Evolutionary conservation across 148 eudicot species (phyloP).

Genomic region (Euryodendron excelsum): DNA sequence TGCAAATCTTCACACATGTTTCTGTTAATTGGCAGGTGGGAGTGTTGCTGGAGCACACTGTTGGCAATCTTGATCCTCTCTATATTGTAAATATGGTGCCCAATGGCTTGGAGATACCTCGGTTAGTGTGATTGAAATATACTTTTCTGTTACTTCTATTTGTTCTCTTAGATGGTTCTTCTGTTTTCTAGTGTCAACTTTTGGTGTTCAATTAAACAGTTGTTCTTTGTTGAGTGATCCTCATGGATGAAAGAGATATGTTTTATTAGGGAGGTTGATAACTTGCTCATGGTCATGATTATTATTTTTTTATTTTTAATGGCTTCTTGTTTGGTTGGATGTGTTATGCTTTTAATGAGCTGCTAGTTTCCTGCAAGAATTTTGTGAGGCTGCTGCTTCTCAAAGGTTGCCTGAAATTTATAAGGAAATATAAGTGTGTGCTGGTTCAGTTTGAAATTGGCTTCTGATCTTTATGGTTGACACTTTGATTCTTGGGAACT

Average conservation of each 20-base stretch:
- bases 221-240: neutral
- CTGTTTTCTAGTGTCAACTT: neutral
- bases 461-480: neutral
- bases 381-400: no score
- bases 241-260: neutral
- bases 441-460: neutral
- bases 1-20: neutral
- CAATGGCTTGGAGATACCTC: slow-evolving; percentile 89
- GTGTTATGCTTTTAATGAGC: no score
- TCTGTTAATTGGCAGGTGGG: slow-evolving; percentile 62
- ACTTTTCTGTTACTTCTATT: neutral
- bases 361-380: no score
- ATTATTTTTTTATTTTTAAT: no score
- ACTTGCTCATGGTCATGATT: neutral
- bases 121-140: slow-evolving; percentile 46
- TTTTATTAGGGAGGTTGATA: neutral
- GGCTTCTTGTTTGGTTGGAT: neutral
- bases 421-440: neutral
- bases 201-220: neutral
- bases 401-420: neutral
- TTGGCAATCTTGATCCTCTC: slow-evolving; percentile 93
- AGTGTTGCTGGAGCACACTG: slow-evolving; percentile 90
- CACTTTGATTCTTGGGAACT: neutral
- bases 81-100: slow-evolving; percentile 94
- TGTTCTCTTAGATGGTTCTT: neutral